These are phyloP conservation scores for Physcomitrellopsis africana DNA, from an alignment of 225 moss, liverwort and hornwort genomes.

Conservation along the genomic window DNA sequence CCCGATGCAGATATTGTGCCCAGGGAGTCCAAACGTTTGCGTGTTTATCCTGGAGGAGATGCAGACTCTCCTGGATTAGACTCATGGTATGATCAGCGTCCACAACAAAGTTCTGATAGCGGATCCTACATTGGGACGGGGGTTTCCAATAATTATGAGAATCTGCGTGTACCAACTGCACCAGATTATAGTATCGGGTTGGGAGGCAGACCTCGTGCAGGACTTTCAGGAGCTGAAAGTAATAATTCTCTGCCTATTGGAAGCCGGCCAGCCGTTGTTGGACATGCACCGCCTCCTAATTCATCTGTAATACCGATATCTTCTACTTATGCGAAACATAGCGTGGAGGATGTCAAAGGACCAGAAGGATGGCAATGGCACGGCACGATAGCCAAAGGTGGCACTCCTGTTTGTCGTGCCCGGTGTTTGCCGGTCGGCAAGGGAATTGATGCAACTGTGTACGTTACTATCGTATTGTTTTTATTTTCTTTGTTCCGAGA, in stretches of 20 bases:
- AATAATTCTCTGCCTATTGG: conserved; percentile 46
- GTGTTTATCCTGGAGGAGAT: conserved; percentile 64
- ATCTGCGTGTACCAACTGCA: conserved; percentile 46
- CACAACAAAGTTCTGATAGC: conserved; percentile 57
- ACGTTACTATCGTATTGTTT: conserved; percentile 43
- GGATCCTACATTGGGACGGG: conserved; percentile 49
- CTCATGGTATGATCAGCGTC: conserved; percentile 72
- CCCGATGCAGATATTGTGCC: conserved; percentile 81
- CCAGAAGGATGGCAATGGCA: conserved; percentile 98
- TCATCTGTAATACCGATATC: conserved; percentile 33
- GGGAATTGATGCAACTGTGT: conserved; percentile 94
- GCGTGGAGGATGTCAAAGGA: conserved; percentile 51
- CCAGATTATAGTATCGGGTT: conserved; percentile 64
- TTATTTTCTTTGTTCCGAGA: background rate
- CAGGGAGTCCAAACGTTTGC: conserved; percentile 81
- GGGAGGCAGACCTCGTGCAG: conserved; percentile 56
- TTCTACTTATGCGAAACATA: conserved; percentile 49
- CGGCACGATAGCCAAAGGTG: conserved; percentile 99
- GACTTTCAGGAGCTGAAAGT: conserved; percentile 59
- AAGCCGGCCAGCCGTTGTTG: conserved; percentile 41
- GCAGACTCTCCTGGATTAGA: conserved; percentile 61
- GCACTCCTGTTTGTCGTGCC: conserved; percentile 96
- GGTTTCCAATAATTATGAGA: conserved; percentile 52
- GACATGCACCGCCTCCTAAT: conserved; percentile 48
- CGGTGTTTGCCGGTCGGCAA: conserved; percentile 93